Conservation (phyloP, 163 green algal genomes). For the Coccomyxa subellipsoidea region DNA sequence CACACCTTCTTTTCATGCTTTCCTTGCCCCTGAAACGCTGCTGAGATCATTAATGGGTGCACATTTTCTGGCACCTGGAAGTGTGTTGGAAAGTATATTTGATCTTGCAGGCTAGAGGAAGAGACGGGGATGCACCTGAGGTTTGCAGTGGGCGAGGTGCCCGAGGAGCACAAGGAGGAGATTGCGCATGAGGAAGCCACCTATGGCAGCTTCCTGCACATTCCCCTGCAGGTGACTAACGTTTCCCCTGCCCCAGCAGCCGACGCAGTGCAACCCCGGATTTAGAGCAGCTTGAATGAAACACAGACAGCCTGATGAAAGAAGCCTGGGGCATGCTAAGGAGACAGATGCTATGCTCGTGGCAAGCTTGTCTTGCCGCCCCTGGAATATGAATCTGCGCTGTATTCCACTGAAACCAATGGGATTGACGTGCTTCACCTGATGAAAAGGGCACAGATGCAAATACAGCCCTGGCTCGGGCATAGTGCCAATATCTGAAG, state of each 20-base stretch:
- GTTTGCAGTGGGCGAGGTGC: slow-evolving; percentile 5
- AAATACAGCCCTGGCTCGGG: too few species aligned
- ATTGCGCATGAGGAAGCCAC: slow-evolving; percentile 6
- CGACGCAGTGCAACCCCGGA: neutral
- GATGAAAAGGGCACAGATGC: too few species aligned
- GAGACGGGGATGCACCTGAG: slow-evolving; percentile 1
- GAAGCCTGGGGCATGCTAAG: neutral
- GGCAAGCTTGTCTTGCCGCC: too few species aligned
- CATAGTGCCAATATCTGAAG: too few species aligned
- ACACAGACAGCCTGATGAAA: neutral
- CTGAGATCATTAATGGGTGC: neutral
- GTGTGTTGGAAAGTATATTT: neutral
- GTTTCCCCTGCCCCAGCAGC: too few species aligned
- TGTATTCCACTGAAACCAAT: too few species aligned
- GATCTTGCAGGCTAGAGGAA: slow-evolving; percentile 3
- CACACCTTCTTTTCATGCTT: neutral
- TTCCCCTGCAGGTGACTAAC: neutral
- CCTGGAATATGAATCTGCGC: too few species aligned
- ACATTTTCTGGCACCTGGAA: neutral
- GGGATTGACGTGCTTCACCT: too few species aligned
- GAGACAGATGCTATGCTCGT: too few species aligned
- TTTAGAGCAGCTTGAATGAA: neutral
- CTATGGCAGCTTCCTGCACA: slow-evolving; percentile 5
- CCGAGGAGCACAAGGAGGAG: neutral
- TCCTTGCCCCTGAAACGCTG: neutral